Percentiles rank a stretch among this genome's conserved stretches.
Evolutionary conservation across 306 rosid genomes (phyloP).

Genomic region (Acacia melanoxylon): DNA sequence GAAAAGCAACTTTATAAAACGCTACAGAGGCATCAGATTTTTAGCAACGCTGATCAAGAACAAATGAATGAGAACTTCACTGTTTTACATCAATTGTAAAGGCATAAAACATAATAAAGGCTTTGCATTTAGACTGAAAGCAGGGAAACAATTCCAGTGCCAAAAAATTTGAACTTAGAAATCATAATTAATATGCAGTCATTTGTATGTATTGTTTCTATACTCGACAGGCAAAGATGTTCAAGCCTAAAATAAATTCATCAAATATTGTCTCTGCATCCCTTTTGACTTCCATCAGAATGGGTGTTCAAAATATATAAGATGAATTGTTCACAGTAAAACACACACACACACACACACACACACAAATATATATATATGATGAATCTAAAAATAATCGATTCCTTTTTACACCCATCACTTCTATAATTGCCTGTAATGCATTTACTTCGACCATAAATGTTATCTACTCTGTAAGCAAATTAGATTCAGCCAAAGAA

Average conservation of each 20-base stretch:
- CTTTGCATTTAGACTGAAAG: not conserved
- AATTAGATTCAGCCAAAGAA: not conserved
- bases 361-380: too few relatives aligned
- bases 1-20: not conserved
- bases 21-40: not conserved
- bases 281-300: conserved; percentile 12
- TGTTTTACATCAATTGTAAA: not conserved
- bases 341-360: too few relatives aligned
- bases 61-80: not conserved
- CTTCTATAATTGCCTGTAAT: not conserved
- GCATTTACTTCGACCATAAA: not conserved
- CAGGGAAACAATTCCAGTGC: not conserved
- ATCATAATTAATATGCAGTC: not conserved
- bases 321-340: not conserved
- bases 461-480: not conserved
- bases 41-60: conserved; percentile 3
- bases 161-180: conserved; percentile 14
- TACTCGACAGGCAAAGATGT: not conserved
- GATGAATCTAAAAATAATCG: not conserved
- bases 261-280: conserved; percentile 10
- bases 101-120: not conserved
- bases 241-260: not conserved
- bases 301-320: not conserved
- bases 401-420: conserved; percentile 9
- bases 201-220: conserved; percentile 6